These are phyloP conservation scores for Fraxinus latifolia DNA, from an alignment of 305 asterid genomes.

Conservation along the genomic window DNA sequence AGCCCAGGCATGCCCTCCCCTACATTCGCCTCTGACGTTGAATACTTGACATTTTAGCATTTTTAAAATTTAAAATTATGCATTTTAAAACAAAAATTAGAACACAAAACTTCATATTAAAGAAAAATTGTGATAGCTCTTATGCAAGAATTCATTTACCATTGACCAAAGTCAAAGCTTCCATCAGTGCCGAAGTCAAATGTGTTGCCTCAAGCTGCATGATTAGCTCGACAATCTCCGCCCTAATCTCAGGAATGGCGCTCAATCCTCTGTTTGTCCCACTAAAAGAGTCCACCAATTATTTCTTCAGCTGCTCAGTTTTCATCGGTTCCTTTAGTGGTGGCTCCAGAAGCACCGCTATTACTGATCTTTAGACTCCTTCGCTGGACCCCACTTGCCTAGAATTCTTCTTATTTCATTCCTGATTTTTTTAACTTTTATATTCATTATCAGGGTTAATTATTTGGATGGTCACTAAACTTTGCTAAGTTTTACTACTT, in stretches of 20 bases:
- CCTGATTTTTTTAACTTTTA: too few relatives aligned
- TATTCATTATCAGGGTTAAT: too few relatives aligned
- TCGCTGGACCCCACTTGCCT: too few relatives aligned
- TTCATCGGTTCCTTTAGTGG: constrained; percentile 40
- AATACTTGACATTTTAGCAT: too few relatives aligned
- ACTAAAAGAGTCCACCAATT: constrained; percentile 57
- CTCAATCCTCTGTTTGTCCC: constrained; percentile 74
- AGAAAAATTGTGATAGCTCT: constrained; percentile 8
- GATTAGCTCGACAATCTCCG: constrained; percentile 79
- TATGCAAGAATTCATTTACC: constrained; percentile 90
- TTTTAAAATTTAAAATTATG: neutral
- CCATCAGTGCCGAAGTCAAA: constrained; percentile 71
- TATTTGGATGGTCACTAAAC: too few relatives aligned
- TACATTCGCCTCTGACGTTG: neutral
- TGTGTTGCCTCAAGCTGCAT: constrained; percentile 68
- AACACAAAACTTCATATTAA: neutral
- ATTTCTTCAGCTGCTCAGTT: constrained; percentile 53
- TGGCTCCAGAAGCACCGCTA: constrained; percentile 30
- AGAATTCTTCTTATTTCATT: too few relatives aligned
- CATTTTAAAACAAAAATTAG: neutral
- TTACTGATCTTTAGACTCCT: too few relatives aligned
- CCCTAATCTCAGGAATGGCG: constrained; percentile 79
- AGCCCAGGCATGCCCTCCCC: too few relatives aligned
- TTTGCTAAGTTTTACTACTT: too few relatives aligned
- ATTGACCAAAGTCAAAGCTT: constrained; percentile 67